Conservation (phyloP, 768 basidiomycete genomes). For the Pleurotus tuoliensis region DNA sequence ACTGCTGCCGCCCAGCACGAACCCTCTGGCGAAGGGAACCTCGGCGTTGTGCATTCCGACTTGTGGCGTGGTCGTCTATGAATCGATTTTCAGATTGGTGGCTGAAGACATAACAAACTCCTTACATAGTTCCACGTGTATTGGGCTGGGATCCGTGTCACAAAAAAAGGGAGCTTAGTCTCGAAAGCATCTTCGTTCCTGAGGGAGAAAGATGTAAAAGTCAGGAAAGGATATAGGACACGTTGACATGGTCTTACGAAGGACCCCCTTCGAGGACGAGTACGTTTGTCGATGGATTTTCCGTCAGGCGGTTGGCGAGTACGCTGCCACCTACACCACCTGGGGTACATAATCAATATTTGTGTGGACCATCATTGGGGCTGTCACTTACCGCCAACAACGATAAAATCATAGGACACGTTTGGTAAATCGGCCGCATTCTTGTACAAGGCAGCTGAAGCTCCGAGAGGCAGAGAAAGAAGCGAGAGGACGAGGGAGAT, state of each 20-base stretch:
- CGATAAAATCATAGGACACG: slow-evolving; percentile 7
- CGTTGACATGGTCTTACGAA: not conserved
- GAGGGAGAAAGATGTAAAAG: too few relatives aligned
- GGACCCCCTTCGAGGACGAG: slow-evolving; percentile 5
- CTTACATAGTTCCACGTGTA: slow-evolving; percentile 8
- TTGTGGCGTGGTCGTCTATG: slow-evolving; percentile 17
- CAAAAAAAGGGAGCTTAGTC: slow-evolving; percentile 8
- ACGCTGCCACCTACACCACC: slow-evolving; percentile 7
- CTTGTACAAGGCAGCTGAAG: not conserved
- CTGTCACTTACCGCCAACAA: slow-evolving; percentile 8
- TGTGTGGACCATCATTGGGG: too few relatives aligned
- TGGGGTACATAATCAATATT: not conserved
- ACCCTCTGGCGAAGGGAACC: slow-evolving; percentile 15
- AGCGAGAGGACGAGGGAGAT: not conserved
- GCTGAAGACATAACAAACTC: not conserved
- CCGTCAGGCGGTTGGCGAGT: slow-evolving; percentile 5
- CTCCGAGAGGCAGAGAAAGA: not conserved
- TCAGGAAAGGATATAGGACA: too few relatives aligned
- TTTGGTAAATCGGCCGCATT: not conserved
- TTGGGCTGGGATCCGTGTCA: not conserved
- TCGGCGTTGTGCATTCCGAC: slow-evolving; percentile 9
- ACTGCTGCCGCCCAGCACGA: slow-evolving; percentile 16
- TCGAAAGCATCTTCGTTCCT: slow-evolving; percentile 11
- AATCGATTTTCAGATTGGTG: not conserved
- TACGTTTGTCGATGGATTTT: not conserved